A percentile compares a stretch with the other conserved stretches of the same genome.
Conservation (phyloP, 1,139 yeast genomes). For the Citeromyces siamensis region DNA sequence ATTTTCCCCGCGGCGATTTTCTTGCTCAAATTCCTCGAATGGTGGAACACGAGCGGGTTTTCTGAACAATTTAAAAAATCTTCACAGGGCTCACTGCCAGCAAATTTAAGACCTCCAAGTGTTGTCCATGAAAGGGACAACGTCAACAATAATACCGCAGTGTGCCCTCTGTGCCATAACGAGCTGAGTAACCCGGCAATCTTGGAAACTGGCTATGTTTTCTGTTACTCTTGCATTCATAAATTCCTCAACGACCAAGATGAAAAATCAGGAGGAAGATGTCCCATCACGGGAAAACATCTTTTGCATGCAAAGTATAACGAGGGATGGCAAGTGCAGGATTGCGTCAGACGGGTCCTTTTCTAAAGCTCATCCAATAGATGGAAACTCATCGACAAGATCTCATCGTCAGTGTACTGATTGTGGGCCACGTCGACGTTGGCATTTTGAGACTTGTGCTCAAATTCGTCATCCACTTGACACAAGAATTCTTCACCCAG, state of each 20-base stretch:
- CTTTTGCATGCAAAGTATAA: constrained; percentile 23
- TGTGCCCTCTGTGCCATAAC: constrained; percentile 67
- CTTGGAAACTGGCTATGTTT: constrained; percentile 84
- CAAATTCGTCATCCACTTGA: background rate
- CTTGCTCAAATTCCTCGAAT: constrained; percentile 74
- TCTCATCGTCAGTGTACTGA: background rate
- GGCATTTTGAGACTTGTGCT: background rate
- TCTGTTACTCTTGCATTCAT: constrained; percentile 81
- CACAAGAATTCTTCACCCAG: background rate
- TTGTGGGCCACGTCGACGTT: background rate
- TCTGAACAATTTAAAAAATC: constrained; percentile 15
- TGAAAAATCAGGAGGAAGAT: constrained; percentile 49
- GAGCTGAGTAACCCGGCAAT: constrained; percentile 69
- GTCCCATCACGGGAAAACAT: constrained; percentile 74
- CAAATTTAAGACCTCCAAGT: constrained; percentile 5
- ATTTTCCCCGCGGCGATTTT: constrained; percentile 81
- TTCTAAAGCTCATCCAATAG: constrained; percentile 1
- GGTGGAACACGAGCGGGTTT: constrained; percentile 87
- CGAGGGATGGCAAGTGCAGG: background rate
- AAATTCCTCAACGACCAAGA: constrained; percentile 34
- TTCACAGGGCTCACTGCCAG: constrained; percentile 5
- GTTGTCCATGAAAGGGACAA: background rate
- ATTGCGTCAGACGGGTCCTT: constrained; percentile 1
- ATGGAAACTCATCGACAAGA: background rate
- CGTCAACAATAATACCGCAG: constrained; percentile 11